These are phyloP conservation scores for Emydomyces testavorans DNA, from an alignment of 2,329 filamentous ascomycete species.

Conservation along the genomic window DNA sequence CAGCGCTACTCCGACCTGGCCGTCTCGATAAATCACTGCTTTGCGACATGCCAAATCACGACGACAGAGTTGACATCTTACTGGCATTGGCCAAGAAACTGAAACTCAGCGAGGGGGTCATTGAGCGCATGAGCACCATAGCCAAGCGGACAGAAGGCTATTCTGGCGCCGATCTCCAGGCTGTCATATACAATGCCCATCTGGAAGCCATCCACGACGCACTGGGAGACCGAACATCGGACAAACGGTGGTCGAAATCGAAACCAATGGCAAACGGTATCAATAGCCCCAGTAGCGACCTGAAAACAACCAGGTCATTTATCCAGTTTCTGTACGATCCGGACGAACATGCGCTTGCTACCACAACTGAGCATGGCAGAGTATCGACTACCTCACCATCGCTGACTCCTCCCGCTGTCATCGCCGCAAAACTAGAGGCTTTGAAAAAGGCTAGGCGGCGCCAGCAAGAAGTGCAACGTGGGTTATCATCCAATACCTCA, in stretches of 20 bases:
- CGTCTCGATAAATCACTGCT: conserved; percentile 86
- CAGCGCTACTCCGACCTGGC: conserved; percentile 79
- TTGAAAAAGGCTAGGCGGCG: conserved; percentile 61
- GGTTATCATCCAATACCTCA: conserved; percentile 14
- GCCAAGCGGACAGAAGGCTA: conserved; percentile 75
- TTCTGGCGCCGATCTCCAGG: conserved; percentile 87
- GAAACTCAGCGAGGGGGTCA: conserved; percentile 56
- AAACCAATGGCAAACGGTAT: conserved; percentile 21
- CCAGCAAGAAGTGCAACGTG: conserved; percentile 43
- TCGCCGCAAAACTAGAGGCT: conserved; percentile 68
- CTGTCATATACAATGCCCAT: conserved; percentile 89
- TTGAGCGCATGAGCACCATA: conserved; percentile 56
- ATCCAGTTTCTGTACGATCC: conserved; percentile 73
- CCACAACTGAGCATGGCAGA: conserved; percentile 36
- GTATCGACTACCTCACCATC: conserved; percentile 25
- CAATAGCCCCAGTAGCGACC: conserved; percentile 12
- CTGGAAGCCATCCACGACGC: conserved; percentile 94
- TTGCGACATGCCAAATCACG: conserved; percentile 70
- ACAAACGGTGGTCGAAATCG: conserved; percentile 31
- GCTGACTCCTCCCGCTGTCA: conserved; percentile 66
- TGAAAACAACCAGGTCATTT: conserved; percentile 40
- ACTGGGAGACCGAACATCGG: conserved; percentile 47
- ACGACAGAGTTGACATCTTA: conserved; percentile 82
- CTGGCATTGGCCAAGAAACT: conserved; percentile 72
- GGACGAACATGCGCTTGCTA: conserved; percentile 41